These are phyloP conservation scores for Phragmites australis DNA, from an alignment of 176 grass and related monocot species.

Conservation along the genomic window DNA sequence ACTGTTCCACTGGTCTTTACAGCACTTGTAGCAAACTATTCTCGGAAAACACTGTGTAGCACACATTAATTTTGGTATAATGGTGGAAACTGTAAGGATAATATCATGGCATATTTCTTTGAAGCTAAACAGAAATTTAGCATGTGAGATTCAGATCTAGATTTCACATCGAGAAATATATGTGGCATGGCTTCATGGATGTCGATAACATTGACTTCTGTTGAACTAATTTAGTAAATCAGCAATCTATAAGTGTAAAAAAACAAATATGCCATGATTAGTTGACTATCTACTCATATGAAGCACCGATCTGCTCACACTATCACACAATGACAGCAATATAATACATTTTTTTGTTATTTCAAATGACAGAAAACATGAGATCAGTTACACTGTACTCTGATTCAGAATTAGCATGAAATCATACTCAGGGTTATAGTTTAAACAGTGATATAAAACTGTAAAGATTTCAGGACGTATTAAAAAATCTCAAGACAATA, in stretches of 20 bases:
- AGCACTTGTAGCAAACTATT: background rate
- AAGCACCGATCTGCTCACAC: slow-evolving; percentile 1
- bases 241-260: background rate
- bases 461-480: slow-evolving; percentile 1
- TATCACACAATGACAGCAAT: slow-evolving; percentile 19
- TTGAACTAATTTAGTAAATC: background rate
- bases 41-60: background rate
- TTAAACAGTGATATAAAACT: slow-evolving; percentile 10
- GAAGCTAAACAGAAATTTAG: slow-evolving; percentile 12
- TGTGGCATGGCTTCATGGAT: background rate
- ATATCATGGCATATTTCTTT: slow-evolving; percentile 8
- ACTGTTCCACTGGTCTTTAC: background rate
- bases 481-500: slow-evolving; percentile 34
- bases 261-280: background rate
- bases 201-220: slow-evolving; percentile 4
- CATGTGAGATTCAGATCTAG: background rate
- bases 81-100: background rate
- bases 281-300: slow-evolving; percentile 17
- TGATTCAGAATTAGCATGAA: background rate
- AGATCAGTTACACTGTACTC: background rate
- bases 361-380: slow-evolving; percentile 28
- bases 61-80: background rate
- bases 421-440: background rate
- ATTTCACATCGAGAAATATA: slow-evolving; percentile 21
- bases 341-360: background rate